Evolutionary conservation across 2,329 filamentous ascomycete genomes (phyloP).

Genomic region (Ceratocystis smalleyi): DNA sequence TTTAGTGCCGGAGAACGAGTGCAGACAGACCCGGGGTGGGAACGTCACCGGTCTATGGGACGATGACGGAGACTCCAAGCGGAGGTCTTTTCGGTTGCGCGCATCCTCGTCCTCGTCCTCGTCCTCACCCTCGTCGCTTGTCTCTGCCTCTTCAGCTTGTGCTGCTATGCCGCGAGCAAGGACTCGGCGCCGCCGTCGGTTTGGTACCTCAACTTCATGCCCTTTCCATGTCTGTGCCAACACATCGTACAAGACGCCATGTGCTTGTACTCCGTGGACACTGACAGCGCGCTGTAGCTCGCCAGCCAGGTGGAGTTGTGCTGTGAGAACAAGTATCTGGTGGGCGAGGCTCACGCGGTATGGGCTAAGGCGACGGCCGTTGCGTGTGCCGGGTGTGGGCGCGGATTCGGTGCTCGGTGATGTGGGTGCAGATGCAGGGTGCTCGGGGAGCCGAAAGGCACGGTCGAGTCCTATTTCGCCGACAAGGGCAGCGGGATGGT

Average conservation of each 20-base stretch:
- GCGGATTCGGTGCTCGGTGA: not conserved
- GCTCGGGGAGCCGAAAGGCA: conserved; percentile 52
- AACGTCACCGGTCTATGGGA: conserved; percentile 28
- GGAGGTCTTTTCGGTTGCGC: not conserved
- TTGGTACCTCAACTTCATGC: conserved; percentile 45
- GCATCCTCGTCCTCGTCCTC: not conserved
- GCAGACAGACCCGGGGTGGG: conserved; percentile 78
- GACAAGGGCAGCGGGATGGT: conserved; percentile 49
- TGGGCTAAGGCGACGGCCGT: conserved; percentile 51
- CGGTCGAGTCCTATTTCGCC: conserved; percentile 70
- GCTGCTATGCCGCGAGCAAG: conserved; percentile 26
- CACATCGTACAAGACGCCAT: conserved; percentile 52
- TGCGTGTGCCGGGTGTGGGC: conserved; percentile 53
- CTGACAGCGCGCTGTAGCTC: conserved; percentile 49
- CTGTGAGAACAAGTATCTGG: conserved; percentile 48
- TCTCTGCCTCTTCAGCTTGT: conserved; percentile 30
- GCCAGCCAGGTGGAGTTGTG: conserved; percentile 57
- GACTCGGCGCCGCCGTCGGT: conserved; percentile 40
- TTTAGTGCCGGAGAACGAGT: conserved; percentile 73
- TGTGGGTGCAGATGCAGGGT: conserved; percentile 19
- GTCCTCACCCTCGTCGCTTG: conserved; percentile 17
- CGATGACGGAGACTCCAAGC: not conserved
- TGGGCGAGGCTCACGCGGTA: conserved; percentile 54
- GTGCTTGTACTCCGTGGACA: conserved; percentile 61
- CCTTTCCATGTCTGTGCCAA: conserved; percentile 55